A percentile compares a stretch with the other conserved stretches of the same genome.
Evolutionary conservation across 495 filamentous ascomycete species (phyloP).

Genomic region (Jackrogersella minutella): DNA sequence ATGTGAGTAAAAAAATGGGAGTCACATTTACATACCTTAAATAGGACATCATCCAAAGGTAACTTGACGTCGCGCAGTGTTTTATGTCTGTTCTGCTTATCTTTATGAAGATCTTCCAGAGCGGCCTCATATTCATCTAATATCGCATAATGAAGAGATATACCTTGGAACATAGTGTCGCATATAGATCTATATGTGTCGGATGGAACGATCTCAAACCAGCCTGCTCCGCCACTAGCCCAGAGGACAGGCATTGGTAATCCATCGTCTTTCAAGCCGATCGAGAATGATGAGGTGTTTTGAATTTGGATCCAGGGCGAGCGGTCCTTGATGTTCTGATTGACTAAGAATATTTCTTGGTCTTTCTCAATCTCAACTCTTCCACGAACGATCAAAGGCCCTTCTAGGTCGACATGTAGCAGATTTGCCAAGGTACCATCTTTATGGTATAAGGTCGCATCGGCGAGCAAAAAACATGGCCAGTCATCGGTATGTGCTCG

Average conservation of each 20-base stretch:
- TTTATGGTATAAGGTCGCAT: conserved; percentile 54
- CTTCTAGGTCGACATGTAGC: conserved; percentile 50
- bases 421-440: conserved; percentile 55
- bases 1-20: not conserved
- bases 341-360: conserved; percentile 47
- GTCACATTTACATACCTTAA: conserved; percentile 47
- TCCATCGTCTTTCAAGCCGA: conserved; percentile 65
- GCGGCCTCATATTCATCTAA: conserved; percentile 45
- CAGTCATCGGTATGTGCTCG: conserved; percentile 41
- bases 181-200: conserved; percentile 67
- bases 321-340: conserved; percentile 48
- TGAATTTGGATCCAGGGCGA: conserved; percentile 68
- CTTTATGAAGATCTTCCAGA: conserved; percentile 36
- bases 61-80: conserved; percentile 40
- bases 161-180: conserved; percentile 71
- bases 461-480: conserved; percentile 55
- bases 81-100: conserved; percentile 45
- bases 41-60: conserved; percentile 46
- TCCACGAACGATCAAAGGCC: conserved; percentile 56
- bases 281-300: conserved; percentile 70
- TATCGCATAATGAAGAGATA: conserved; percentile 74
- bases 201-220: conserved; percentile 76
- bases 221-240: conserved; percentile 79
- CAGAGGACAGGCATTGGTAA: conserved; percentile 71
- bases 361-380: conserved; percentile 50